Base-by-base conservation (phyloP, 257 asterid genomes). In the Eucommia ulmoides region DNA sequence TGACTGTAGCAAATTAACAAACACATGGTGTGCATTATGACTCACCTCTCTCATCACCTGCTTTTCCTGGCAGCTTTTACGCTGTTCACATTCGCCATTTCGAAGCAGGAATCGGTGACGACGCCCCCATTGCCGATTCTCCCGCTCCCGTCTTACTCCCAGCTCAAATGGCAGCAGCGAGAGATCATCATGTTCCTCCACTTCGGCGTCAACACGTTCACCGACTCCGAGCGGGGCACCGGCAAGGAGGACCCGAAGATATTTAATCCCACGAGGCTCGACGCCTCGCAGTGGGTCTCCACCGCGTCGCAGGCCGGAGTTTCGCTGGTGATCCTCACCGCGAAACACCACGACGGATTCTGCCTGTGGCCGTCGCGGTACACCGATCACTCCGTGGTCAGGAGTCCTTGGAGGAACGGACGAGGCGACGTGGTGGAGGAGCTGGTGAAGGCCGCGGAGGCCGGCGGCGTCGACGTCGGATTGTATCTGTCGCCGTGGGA, bases 401-500 rank as follows among this genome's bases (percentile, higher is more conserved):
- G 68, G 23, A 89, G 97, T 45, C 86, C 88, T 1, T 89, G 93
- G 96, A 67, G 59, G 48, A 62, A 71, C 26, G 97, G 97, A 16
- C 51, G 26, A 1, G 97, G 97, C 0, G 93, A 89, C 35, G 94
- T 89, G 7, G 75, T 89, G 11, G 50, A 7, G 8, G 97, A 85
- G 38, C 74, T 84, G 24, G 84, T 69, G n/a, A 11, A 41, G 7
- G 96, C 97, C 0, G 80, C 80, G 0, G 71, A 51, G 61, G 75
- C 83, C 55, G 82, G 85, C 0, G 79, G 80, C 11, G 61, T 89
- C 1, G 94, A 89, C 20, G 55, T 66, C 33, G 97, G 97, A 10
- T 50, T 89, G 55, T 89, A 89, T 56, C 96, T 89, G 20, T 89
- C 97, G 0, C 97, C 97, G 0, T 89, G 97, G 96, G 97, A 89